Evolutionary conservation across 2,329 filamentous ascomycete genomes (phyloP).

Genomic region (Emmonsia crescens): DNA sequence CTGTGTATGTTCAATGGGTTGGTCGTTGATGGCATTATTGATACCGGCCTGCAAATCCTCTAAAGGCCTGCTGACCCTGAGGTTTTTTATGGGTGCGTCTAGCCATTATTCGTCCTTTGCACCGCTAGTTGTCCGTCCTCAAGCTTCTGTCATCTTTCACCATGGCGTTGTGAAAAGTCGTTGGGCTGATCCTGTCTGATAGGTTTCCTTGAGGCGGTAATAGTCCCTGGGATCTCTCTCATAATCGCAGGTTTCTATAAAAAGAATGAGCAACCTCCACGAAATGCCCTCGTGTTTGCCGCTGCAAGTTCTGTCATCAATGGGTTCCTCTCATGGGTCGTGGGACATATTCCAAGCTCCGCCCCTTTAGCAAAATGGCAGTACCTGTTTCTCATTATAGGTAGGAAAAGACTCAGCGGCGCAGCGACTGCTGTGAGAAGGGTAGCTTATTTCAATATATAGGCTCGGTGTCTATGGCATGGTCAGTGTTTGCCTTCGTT

Average conservation of each 20-base stretch:
- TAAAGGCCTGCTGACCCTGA: slow-evolving; percentile 35
- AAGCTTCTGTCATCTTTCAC: neutral
- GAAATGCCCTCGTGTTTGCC: slow-evolving; percentile 29
- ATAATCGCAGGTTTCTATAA: slow-evolving; percentile 31
- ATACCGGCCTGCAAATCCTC: slow-evolving; percentile 38
- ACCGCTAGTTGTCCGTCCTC: neutral
- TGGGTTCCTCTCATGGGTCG: slow-evolving; percentile 37
- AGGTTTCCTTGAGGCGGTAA: slow-evolving; percentile 25
- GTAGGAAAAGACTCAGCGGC: slow-evolving; percentile 15
- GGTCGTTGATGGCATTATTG: slow-evolving; percentile 40
- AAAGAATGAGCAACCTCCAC: slow-evolving; percentile 27
- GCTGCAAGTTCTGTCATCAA: slow-evolving; percentile 24
- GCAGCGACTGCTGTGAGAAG: neutral
- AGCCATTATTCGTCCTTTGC: neutral
- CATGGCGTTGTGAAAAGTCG: neutral
- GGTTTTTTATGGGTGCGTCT: slow-evolving; percentile 27
- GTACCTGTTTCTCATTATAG: slow-evolving; percentile 47
- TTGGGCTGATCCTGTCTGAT: neutral
- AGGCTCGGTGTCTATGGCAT: slow-evolving; percentile 36
- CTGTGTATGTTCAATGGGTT: slow-evolving; percentile 44
- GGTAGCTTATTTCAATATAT: neutral
- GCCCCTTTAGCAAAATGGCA: slow-evolving; percentile 41
- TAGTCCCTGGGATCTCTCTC: slow-evolving; percentile 25
- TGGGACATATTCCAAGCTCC: slow-evolving; percentile 42
- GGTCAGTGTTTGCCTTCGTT: slow-evolving; percentile 39